Base-by-base conservation (phyloP, 2,329 filamentous ascomycete genomes). In the Chalara sp. region DNA sequence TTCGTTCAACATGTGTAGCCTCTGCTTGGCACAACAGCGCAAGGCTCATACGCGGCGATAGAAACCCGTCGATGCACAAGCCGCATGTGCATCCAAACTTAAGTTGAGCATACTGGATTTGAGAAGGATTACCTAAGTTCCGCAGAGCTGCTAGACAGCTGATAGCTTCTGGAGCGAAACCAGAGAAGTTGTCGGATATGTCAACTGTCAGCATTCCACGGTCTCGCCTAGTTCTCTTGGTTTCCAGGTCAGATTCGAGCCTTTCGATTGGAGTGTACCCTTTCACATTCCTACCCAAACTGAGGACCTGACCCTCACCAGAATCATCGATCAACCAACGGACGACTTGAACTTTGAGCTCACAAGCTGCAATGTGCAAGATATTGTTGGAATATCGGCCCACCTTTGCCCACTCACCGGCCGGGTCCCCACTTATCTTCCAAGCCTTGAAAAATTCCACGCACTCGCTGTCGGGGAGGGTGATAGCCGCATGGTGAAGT, bases 51-150 rank as follows among this genome's bases (percentile, higher is more conserved):
- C 66, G 63, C 12, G 67, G 64, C 44, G 67, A 71, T 37, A 72
- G 47, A 56, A 71, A 68, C 3, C 68, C 68, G 32, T 53, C 58
- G 12, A 66, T 49, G 54, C 68, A 70, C 52, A 65, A 48, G 31
- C 67, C 66, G 54, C 68, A 72, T 32, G 64, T 71, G 53, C 69
- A 72, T 10, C 68, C 67, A 48, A 60, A 67, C 49, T 58, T 63
- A 39, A 70, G 50, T 44, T 60, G 64, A 51, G 54, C 49, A 5
- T 55, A 47, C 44, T 62, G 55, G 43, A 53, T 39, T 7, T 29
- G 13, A 29, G 49, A 53, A 48, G 37, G 31, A 35, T 51, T 47
- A 13, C 53, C 35, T 32, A 61, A 52, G 6, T 53, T 54, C 44
- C 50, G 54, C 3, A 68, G 58, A 41, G 49, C 42, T 31, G 58